Evolutionary conservation across 2,329 filamentous ascomycete genomes (phyloP).

Genomic region (Elsinoe batatas): DNA sequence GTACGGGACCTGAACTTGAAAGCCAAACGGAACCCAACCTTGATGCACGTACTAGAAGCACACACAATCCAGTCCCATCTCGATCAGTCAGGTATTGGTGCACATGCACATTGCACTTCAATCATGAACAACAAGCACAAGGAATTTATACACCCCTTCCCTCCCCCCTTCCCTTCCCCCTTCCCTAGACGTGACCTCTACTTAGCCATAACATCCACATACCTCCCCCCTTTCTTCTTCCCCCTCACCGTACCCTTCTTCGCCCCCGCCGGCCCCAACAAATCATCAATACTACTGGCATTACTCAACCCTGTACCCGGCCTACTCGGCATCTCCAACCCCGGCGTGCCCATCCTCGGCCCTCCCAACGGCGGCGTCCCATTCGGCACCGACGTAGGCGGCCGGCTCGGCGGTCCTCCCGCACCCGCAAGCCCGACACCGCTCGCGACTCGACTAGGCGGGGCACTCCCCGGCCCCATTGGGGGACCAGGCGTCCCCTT

Average conservation of each 20-base stretch:
- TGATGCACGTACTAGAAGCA: too few species aligned
- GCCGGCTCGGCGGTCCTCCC: conserved; percentile 24
- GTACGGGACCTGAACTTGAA: too few species aligned
- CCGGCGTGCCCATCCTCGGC: conserved; percentile 21
- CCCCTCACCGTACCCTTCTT: conserved; percentile 53
- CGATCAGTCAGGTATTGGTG: too few species aligned
- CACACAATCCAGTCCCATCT: too few species aligned
- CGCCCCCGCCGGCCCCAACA: conserved; percentile 64
- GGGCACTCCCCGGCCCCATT: conserved; percentile 16
- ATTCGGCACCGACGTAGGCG: conserved; percentile 20
- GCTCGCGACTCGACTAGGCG: conserved; percentile 22
- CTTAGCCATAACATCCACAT: conserved; percentile 93
- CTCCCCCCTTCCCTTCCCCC: not conserved
- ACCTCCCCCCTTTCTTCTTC: conserved; percentile 76
- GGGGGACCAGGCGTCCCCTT: conserved; percentile 3
- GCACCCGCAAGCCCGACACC: conserved; percentile 14
- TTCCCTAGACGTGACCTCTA: not conserved
- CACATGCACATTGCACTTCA: not conserved
- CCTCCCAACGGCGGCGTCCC: conserved; percentile 26
- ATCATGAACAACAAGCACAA: not conserved
- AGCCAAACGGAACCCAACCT: too few species aligned
- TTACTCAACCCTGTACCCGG: conserved; percentile 78
- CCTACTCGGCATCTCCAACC: conserved; percentile 48
- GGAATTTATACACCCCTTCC: not conserved
- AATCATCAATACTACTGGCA: conserved; percentile 88